Conservation (phyloP, 2,329 filamentous ascomycete genomes). For the Fusarium abutilonis region DNA sequence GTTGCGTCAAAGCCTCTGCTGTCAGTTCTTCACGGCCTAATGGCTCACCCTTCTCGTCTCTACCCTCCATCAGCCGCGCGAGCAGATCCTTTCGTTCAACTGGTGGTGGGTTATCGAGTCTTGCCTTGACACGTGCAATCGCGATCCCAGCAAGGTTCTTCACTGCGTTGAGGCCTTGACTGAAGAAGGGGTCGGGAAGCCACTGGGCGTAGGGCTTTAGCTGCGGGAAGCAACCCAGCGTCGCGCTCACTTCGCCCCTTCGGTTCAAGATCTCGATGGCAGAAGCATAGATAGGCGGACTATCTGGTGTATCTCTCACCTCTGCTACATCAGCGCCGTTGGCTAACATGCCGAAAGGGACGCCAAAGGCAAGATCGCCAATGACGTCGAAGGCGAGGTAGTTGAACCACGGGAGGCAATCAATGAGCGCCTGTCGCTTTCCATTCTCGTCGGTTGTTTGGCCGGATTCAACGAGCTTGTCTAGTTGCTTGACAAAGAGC, state of each 20-base stretch:
- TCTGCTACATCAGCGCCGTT: slow-evolving; percentile 81
- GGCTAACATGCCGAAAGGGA: slow-evolving; percentile 73
- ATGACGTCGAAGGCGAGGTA: slow-evolving; percentile 65
- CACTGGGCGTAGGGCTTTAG: slow-evolving; percentile 84
- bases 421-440: slow-evolving; percentile 70
- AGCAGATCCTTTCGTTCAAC: slow-evolving; percentile 81
- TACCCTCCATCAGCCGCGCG: slow-evolving; percentile 83
- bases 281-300: slow-evolving; percentile 73
- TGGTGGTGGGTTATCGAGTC: slow-evolving; percentile 74
- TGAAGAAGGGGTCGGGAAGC: slow-evolving; percentile 85
- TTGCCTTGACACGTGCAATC: slow-evolving; percentile 79
- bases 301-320: slow-evolving; percentile 69
- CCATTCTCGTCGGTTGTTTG: slow-evolving; percentile 65
- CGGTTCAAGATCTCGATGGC: slow-evolving; percentile 91
- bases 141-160: slow-evolving; percentile 87
- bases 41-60: slow-evolving; percentile 79
- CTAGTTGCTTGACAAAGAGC: slow-evolving; percentile 77
- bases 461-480: slow-evolving; percentile 63
- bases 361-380: slow-evolving; percentile 61
- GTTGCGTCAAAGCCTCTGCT: slow-evolving; percentile 87
- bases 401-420: slow-evolving; percentile 79
- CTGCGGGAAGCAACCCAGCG: slow-evolving; percentile 77
- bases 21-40: slow-evolving; percentile 83
- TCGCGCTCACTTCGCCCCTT: slow-evolving; percentile 84
- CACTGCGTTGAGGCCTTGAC: slow-evolving; percentile 76